A percentile compares a stretch with the other conserved stretches of the same genome.
phyloP scores from a whole-genome alignment of 345 rosid genomes.

The Anastatica hierochuntica region DNA sequence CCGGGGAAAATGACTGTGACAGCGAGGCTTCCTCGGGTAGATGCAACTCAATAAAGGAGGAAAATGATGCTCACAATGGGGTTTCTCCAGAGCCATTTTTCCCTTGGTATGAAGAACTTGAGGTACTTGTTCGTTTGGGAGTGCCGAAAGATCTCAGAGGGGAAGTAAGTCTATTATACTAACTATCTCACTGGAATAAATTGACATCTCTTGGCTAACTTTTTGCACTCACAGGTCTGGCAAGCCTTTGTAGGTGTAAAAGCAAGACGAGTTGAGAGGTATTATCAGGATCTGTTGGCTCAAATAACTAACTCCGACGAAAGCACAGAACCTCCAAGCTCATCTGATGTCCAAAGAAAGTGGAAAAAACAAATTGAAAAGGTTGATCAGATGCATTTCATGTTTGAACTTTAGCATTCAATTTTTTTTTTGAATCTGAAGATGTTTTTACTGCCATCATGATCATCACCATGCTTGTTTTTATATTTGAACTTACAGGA shows the following conservation, averaged over 20 bases:
- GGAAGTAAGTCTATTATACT: slow-evolving; percentile 46
- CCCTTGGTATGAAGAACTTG: slow-evolving; percentile 77
- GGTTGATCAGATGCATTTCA: slow-evolving; percentile 59
- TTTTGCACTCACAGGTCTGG: slow-evolving; percentile 59
- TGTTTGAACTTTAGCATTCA: slow-evolving; percentile 43
- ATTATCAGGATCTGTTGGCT: slow-evolving; percentile 68
- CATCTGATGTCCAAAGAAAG: slow-evolving; percentile 39
- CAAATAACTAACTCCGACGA: slow-evolving; percentile 42
- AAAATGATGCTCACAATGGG: slow-evolving; percentile 15
- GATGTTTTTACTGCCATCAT: slow-evolving; percentile 23
- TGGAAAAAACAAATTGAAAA: slow-evolving; percentile 96
- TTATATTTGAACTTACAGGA: slow-evolving; percentile 46
- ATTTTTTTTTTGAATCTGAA: slow-evolving; percentile 38
- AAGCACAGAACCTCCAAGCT: slow-evolving; percentile 26
- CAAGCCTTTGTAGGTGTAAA: slow-evolving; percentile 95
- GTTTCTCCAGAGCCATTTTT: slow-evolving; percentile 34
- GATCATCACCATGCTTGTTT: slow-evolving; percentile 30
- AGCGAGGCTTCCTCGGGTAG: slow-evolving; percentile 20
- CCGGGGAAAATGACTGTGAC: slow-evolving; percentile 27
- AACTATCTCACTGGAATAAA: neutral
- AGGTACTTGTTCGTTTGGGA: slow-evolving; percentile 86
- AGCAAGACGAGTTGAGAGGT: slow-evolving; percentile 61
- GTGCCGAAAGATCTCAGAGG: slow-evolving; percentile 94
- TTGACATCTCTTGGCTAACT: neutral
- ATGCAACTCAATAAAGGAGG: slow-evolving; percentile 18